Conservation (phyloP, 495 filamentous ascomycete genomes). For the Polyplosphaeria fusca region DNA sequence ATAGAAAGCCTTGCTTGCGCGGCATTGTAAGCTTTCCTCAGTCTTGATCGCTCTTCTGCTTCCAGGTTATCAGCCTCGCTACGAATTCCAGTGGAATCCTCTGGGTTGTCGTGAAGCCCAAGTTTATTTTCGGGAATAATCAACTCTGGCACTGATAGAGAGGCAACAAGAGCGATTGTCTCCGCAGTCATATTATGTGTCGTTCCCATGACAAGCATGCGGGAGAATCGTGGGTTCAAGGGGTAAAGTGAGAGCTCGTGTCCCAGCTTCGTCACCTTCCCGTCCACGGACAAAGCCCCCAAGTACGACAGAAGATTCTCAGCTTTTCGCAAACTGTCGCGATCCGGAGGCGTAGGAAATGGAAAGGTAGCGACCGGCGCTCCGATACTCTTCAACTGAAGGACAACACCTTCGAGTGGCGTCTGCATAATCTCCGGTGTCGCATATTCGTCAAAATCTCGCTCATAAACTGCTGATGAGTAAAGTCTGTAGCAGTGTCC, state of each 20-base stretch:
- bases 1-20: conserved; percentile 75
- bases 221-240: conserved; percentile 81
- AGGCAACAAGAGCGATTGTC: conserved; percentile 83
- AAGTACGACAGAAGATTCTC: conserved; percentile 72
- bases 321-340: conserved; percentile 73
- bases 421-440: conserved; percentile 87
- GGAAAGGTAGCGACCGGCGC: conserved; percentile 91
- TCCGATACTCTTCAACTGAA: conserved; percentile 95
- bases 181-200: conserved; percentile 79
- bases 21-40: conserved; percentile 66
- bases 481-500: conserved; percentile 95
- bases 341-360: conserved; percentile 91
- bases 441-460: conserved; percentile 80
- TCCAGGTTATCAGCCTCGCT: conserved; percentile 64
- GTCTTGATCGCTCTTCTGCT: conserved; percentile 62
- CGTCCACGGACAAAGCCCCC: conserved; percentile 54
- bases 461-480: conserved; percentile 89
- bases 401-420: conserved; percentile 86
- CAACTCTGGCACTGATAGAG: conserved; percentile 80
- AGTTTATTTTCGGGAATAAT: conserved; percentile 84
- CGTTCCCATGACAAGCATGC: conserved; percentile 85
- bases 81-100: conserved; percentile 45
- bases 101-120: conserved; percentile 44
- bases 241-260: conserved; percentile 82
- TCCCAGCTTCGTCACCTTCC: conserved; percentile 75